Base-by-base conservation (phyloP, 2,329 filamentous ascomycete genomes). In the Cryphonectria naterciae region DNA sequence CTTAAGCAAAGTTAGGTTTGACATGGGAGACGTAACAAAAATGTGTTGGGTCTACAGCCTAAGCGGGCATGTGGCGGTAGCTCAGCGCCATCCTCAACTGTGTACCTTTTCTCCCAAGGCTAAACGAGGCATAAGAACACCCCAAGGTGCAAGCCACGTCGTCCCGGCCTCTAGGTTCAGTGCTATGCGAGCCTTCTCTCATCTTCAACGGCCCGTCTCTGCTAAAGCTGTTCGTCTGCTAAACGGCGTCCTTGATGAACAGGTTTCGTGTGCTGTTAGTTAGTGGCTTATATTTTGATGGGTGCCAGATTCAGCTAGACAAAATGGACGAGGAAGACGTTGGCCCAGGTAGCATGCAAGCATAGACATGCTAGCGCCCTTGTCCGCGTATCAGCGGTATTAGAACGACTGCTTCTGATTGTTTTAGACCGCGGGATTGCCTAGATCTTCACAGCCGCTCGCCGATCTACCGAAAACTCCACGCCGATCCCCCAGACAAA, bases 401-500 rank as follows among this genome's bases (percentile, higher is more conserved):
- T 19, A 17, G 46, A 11, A 49, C 3, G 22, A 22, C 10, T 49
- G 17, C 1, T n/a, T 4, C 10, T 49, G 46, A 43, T 13, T 8
- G 49, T 58, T 35, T 35, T 17, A 61, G 19, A 61, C 22, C 58
- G 13, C 22, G 58, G 32, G 58, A 19, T 11, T 39, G 58, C 8
- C 22, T 61, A 39, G 58, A 22, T 61, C 58, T 35, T 61, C 58
- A 3, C 22, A 22, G 58, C 35, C 4, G 58, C 58, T 61, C 8
- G 32, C 58, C 58, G 58, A 61, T 61, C 58, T 19, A 39, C 19
- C 58, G 19, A 17, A 61, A 39, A 7, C 35, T 39, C 58, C 6
- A 61, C 32, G 58, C 58, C 58, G 58, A 61, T 61, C 54, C 35
- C 58, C 19, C 32, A 39, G 58, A 39, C 58, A n/a, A 61, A 37